Evolutionary conservation across 116 monocot genomes (phyloP).

Genomic region (Iris pallida): DNA sequence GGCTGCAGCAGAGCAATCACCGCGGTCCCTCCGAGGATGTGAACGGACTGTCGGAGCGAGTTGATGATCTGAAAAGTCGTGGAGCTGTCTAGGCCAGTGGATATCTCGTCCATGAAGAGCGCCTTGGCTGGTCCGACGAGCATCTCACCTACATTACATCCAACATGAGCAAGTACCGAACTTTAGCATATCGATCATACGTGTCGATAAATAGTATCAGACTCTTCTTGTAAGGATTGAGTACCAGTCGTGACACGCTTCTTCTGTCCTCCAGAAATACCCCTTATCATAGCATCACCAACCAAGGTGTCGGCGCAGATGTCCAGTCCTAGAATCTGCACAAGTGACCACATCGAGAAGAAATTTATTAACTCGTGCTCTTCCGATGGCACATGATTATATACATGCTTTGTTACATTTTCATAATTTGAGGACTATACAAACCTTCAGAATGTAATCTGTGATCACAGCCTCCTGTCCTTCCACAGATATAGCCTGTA

Average conservation of each 20-base stretch:
- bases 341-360: neutral
- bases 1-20: constrained; percentile 55
- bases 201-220: neutral
- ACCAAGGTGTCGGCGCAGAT: constrained; percentile 46
- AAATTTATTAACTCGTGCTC: neutral
- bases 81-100: constrained; percentile 59
- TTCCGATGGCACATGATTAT: neutral
- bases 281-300: constrained; percentile 48
- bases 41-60: constrained; percentile 36
- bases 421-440: neutral
- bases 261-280: constrained; percentile 57
- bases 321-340: constrained; percentile 46
- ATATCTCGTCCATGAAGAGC: constrained; percentile 70
- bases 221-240: neutral
- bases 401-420: neutral
- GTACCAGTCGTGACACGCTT: constrained; percentile 57
- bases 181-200: neutral
- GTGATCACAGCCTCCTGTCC: constrained; percentile 22
- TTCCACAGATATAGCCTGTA: constrained; percentile 2
- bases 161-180: neutral
- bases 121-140: constrained; percentile 55
- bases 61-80: constrained; percentile 57
- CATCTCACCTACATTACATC: constrained; percentile 45
- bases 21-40: constrained; percentile 54
- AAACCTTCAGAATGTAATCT: constrained; percentile 50